Percentiles rank a stretch among this genome's conserved stretches.
Conservation (phyloP, 352 stramenopile species). For the Albugo laibachii region DNA sequence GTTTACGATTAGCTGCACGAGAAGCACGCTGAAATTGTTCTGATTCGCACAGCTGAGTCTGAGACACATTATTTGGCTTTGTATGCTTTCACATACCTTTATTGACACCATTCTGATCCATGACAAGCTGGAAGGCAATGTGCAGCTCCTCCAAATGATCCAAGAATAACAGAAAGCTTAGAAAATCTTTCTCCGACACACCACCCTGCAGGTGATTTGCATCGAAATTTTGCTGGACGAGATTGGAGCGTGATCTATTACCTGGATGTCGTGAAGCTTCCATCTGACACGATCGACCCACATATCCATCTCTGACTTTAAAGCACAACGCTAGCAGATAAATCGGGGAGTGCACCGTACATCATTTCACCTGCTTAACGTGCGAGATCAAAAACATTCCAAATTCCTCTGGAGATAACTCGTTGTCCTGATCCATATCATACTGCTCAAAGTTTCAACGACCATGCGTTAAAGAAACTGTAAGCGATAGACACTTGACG, state of each 20-base stretch:
- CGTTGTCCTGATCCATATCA: conserved; percentile 62
- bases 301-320: conserved; percentile 40
- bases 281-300: conserved; percentile 63
- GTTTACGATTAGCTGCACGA: conserved; percentile 31
- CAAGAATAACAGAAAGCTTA: conserved; percentile 65
- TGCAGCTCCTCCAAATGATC: conserved; percentile 72
- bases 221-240: not conserved
- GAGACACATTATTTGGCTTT: too few species aligned
- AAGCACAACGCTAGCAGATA: conserved; percentile 1
- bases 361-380: conserved; percentile 37
- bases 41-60: conserved; percentile 5
- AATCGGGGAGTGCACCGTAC: not conserved
- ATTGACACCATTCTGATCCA: conserved; percentile 61
- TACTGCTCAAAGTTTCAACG: conserved; percentile 74
- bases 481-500: not conserved
- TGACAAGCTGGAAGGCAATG: conserved; percentile 65
- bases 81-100: conserved; percentile 20
- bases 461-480: conserved; percentile 18
- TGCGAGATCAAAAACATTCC: conserved; percentile 77
- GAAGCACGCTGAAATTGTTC: conserved; percentile 65
- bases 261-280: conserved; percentile 28
- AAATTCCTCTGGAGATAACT: conserved; percentile 64
- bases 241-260: conserved; percentile 5
- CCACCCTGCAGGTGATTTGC: conserved; percentile 16
- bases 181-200: conserved; percentile 64